Evolutionary conservation across 805 yeast species (phyloP), one percentile per base, ranked within the genome.

Genomic region (Grigorovia yakushimaensis): DNA sequence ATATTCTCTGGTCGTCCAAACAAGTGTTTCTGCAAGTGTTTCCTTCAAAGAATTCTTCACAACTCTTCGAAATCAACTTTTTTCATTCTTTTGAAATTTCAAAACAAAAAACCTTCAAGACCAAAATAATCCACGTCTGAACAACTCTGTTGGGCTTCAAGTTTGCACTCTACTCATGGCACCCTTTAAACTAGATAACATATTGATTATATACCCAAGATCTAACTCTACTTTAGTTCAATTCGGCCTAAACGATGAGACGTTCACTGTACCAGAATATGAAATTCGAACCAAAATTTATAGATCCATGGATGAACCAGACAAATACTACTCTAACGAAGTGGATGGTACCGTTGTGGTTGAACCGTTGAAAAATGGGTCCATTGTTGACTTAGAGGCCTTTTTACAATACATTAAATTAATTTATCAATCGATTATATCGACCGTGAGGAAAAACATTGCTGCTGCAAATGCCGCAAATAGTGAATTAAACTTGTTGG

Each of bases 261-360:
- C 60, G 1, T 73, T 86, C 51, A 68, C 84, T 8, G 87, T 93
- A 1, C 95, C 97, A 1, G 76, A 80, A 22, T 77, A 76, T 52
- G 78, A 78, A 48, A 71, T 88, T 24, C 95, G 96, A n/a, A 81
- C 96, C 0, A 71, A 72, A 37, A 94, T 91, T 8, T 84, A 77
- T 61, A 70, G 67, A 45, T 71, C 73, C 51, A 47, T 47, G 5
- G 47, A 46, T n/a, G 59, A 69, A 10, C 57, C 61, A 10, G 59
- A 62, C 24, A 47, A 66, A 58, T 64, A 58, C 27, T 51, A 51
- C 55, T 66, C 69, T 21, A 50, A 52, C 19, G 53, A 48, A 27
- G 63, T 50, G 5, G 49, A 47, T 18, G 35, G 42, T 23, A 30
- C 45, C 2, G 58, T 59, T 38, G 79, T 71, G 7, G 69, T 89